A percentile compares a stretch with the other conserved stretches of the same genome.
These are phyloP conservation scores for Fusarium agapanthi DNA, from an alignment of 2,329 filamentous ascomycete genomes.

Conservation along the genomic window DNA sequence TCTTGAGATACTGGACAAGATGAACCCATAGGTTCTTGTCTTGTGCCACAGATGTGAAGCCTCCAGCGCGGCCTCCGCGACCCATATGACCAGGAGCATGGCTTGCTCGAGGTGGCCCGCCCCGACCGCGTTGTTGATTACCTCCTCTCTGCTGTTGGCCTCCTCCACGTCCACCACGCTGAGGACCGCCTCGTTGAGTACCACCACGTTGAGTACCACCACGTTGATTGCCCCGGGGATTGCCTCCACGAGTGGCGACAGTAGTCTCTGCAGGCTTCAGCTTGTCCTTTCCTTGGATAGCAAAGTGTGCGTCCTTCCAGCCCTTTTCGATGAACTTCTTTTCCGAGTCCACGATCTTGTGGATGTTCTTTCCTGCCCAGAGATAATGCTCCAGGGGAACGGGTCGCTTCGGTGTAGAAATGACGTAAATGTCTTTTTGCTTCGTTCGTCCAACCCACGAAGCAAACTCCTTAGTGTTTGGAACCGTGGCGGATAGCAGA, in stretches of 20 bases:
- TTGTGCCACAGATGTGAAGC: slow-evolving; percentile 88
- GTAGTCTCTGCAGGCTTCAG: slow-evolving; percentile 56
- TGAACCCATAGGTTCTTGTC: slow-evolving; percentile 98
- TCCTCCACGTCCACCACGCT: slow-evolving; percentile 59
- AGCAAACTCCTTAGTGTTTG: slow-evolving; percentile 96
- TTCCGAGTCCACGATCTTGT: slow-evolving; percentile 93
- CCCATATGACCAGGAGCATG: slow-evolving; percentile 86
- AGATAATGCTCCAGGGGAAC: slow-evolving; percentile 96
- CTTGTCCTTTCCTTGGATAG: slow-evolving; percentile 84
- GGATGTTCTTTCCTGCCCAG: slow-evolving; percentile 91
- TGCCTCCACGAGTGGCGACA: slow-evolving; percentile 50
- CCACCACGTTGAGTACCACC: slow-evolving; percentile 44
- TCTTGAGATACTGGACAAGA: slow-evolving; percentile 88
- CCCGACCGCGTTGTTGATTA: slow-evolving; percentile 61
- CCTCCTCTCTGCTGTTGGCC: slow-evolving; percentile 57
- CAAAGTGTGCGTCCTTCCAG: slow-evolving; percentile 92
- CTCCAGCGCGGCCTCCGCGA: slow-evolving; percentile 83
- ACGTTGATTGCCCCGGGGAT: slow-evolving; percentile 48
- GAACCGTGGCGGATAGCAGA: slow-evolving; percentile 92
- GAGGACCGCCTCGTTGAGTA: slow-evolving; percentile 52
- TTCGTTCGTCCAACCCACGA: slow-evolving; percentile 99
- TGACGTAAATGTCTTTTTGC: slow-evolving; percentile 98
- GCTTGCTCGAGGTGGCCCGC: slow-evolving; percentile 63
- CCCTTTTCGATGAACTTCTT: slow-evolving; percentile 92
- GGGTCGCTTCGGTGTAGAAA: slow-evolving; percentile 93